Percentiles rank a stretch among this genome's conserved stretches.
These are phyloP conservation scores for Talaromyces islandicus DNA, from an alignment of 2,329 filamentous ascomycete species.

Conservation along the genomic window DNA sequence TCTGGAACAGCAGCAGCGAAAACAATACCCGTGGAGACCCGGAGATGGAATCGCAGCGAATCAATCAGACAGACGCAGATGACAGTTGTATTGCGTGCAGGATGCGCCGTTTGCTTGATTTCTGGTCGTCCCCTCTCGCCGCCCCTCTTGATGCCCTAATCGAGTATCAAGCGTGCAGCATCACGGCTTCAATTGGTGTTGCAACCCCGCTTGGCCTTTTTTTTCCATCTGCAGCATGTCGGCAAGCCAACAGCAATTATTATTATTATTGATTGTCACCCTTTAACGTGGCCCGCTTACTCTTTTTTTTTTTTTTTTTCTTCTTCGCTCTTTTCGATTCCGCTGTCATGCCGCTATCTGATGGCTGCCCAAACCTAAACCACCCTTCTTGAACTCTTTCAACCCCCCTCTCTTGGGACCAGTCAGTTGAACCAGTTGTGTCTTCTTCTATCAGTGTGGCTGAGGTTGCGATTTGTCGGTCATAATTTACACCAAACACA, in stretches of 20 bases:
- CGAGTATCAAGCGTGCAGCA: slow-evolving; percentile 10
- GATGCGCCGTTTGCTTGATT: slow-evolving; percentile 4
- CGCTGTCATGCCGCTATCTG: neutral
- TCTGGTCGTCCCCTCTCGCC: neutral
- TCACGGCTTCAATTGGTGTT: slow-evolving; percentile 8
- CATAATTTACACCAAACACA: neutral
- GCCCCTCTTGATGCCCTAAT: slow-evolving; percentile 1
- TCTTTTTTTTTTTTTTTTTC: neutral
- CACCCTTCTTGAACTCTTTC: neutral
- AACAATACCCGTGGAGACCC: neutral
- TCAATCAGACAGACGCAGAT: neutral
- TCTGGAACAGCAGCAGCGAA: neutral
- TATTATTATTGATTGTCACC: neutral
- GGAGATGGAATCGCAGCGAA: neutral
- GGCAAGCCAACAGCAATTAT: neutral
- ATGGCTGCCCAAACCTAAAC: slow-evolving; percentile 7
- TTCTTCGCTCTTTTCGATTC: too few species aligned
- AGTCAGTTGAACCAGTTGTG: neutral
- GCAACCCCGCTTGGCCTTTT: neutral
- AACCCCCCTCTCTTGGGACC: neutral
- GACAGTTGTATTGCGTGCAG: slow-evolving; percentile 6
- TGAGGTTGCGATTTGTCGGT: neutral
- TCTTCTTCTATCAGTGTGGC: neutral
- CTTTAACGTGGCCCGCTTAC: slow-evolving; percentile 10
- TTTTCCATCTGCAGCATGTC: neutral